These are phyloP conservation scores for Aureobasidium vineae DNA, from an alignment of 2,329 filamentous ascomycete species.

Conservation along the genomic window DNA sequence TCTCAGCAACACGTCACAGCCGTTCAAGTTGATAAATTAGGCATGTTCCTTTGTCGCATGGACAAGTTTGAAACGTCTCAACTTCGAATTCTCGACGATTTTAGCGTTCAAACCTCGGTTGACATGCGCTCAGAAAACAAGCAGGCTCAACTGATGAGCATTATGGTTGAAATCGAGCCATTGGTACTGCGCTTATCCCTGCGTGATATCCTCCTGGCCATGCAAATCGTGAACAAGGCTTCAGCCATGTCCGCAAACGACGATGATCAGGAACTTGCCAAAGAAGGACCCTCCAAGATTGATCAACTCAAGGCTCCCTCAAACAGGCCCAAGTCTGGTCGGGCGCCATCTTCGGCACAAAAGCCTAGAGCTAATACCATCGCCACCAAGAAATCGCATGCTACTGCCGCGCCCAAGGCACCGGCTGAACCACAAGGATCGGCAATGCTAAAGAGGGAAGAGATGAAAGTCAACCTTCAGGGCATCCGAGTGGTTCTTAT, in stretches of 20 bases:
- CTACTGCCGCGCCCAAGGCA: slow-evolving; percentile 13
- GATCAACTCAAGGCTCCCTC: slow-evolving; percentile 50
- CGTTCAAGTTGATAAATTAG: slow-evolving; percentile 87
- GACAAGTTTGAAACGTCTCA: slow-evolving; percentile 91
- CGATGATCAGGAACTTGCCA: slow-evolving; percentile 47
- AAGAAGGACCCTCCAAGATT: slow-evolving; percentile 58
- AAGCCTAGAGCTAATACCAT: slow-evolving; percentile 45
- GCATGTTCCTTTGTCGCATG: slow-evolving; percentile 99
- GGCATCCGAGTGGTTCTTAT: slow-evolving; percentile 92
- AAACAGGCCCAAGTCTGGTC: slow-evolving; percentile 38
- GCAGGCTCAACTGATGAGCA: slow-evolving; percentile 65
- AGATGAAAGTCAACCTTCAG: slow-evolving; percentile 80
- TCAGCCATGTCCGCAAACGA: slow-evolving; percentile 73
- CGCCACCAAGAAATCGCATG: slow-evolving; percentile 23
- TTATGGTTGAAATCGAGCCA: slow-evolving; percentile 85
- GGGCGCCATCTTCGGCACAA: slow-evolving; percentile 45
- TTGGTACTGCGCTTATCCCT: slow-evolving; percentile 86
- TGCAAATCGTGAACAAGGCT: slow-evolving; percentile 88
- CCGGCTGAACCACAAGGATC: slow-evolving; percentile 42
- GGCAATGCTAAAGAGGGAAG: slow-evolving; percentile 65
- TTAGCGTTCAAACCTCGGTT: slow-evolving; percentile 85
- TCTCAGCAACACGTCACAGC: slow-evolving; percentile 94
- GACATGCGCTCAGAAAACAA: slow-evolving; percentile 65
- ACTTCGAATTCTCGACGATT: slow-evolving; percentile 92
- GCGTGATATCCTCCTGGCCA: slow-evolving; percentile 88